Evolutionary conservation across 345 rosid species (phyloP).

Genomic region (Isatis tinctoria): DNA sequence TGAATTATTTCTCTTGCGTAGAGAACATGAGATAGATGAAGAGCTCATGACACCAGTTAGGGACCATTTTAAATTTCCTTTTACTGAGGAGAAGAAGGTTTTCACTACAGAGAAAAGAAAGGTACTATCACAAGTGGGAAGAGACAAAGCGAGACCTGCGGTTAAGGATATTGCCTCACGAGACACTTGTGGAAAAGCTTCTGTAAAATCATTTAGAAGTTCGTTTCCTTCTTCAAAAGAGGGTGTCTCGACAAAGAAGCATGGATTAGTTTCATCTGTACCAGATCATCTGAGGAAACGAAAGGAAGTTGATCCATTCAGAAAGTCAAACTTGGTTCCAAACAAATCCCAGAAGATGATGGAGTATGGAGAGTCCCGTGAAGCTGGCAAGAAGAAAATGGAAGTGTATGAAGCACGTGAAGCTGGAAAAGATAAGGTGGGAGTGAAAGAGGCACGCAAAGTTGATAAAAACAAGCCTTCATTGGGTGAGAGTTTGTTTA

Average conservation of each 20-base stretch:
- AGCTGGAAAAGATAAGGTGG: constrained; percentile 22
- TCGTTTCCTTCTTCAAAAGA: constrained; percentile 29
- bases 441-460: constrained; percentile 34
- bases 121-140: constrained; percentile 25
- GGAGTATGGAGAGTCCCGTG: constrained; percentile 36
- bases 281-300: constrained; percentile 36
- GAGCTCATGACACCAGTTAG: constrained; percentile 70
- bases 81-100: constrained; percentile 33
- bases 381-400: constrained; percentile 26
- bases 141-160: constrained; percentile 32
- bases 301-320: constrained; percentile 33
- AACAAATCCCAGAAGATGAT: constrained; percentile 33
- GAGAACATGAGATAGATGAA: constrained; percentile 71
- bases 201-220: constrained; percentile 25
- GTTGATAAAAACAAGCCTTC: constrained; percentile 34
- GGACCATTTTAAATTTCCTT: constrained; percentile 72
- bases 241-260: constrained; percentile 37
- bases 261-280: constrained; percentile 34
- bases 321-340: constrained; percentile 19
- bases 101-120: constrained; percentile 26
- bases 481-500: constrained; percentile 40
- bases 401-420: constrained; percentile 33
- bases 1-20: constrained; percentile 28
- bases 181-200: constrained; percentile 29
- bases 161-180: constrained; percentile 29